Evolutionary conservation across 1,284 basidiomycete genomes (phyloP), one percentile per base, ranked within the genome.

Genomic region (Cystobasidium pallidum): DNA sequence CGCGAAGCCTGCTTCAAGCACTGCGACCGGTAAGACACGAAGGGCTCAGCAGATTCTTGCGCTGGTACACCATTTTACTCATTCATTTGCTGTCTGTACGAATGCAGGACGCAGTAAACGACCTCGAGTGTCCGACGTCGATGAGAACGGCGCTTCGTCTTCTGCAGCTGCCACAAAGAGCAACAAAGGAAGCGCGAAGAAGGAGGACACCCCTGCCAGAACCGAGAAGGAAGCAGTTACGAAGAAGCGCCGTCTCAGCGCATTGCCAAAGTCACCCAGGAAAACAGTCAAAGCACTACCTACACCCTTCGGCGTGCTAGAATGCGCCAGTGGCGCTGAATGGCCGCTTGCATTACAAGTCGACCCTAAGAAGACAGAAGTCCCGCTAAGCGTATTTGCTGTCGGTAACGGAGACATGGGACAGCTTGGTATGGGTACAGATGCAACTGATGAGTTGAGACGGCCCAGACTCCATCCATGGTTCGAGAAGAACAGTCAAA

Each of bases 321-420:
- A 70, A 34, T 21, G 32, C 30, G 34, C 59, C 10, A 52, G 54
- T 36, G 54, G 54, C 15, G 54, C 49, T 19, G 41, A 71, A 41
- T 58, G 54, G 67, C 30, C 67, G 4, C 47, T 62, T n/a, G 34
- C 61, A 21, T 21, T n/a, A 10, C 45, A 71, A 39, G 45, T 63
- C n/a, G 68, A 71, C 51, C 68, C 68, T 24, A 43, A 61, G 19
- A 64, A 64, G 26, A 58, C 67, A 21, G 70, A 30, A 28, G 45
- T 64, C 2, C 70, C 75, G 0, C 84, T 86, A 26, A 84, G 87
- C 51, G 82, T 92, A n/a, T 92, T 92, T 75, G 88, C 87, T 2
- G 94, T 90, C 86, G 92, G 92, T 8, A 82, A 81, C 4, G 92
- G 91, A 24, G 91, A 92, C 81, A 90, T 90, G 82, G 92, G 91